Evolutionary conservation across 345 rosid genomes (phyloP).

Genomic region (Aquilaria malaccensis): DNA sequence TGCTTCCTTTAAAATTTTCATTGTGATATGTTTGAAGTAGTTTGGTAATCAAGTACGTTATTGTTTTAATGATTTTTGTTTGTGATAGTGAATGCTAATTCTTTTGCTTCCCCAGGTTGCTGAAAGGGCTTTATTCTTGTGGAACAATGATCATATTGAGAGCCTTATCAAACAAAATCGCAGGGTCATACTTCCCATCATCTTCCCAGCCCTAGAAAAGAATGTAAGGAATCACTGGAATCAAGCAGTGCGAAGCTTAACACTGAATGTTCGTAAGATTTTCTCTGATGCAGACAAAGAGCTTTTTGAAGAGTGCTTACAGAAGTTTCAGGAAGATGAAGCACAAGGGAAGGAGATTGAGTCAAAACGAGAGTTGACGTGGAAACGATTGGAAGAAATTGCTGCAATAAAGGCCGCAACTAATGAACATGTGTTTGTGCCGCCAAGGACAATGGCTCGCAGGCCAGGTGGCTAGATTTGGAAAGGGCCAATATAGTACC

Average conservation of each 20-base stretch:
- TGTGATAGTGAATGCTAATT: too few species aligned
- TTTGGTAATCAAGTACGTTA: too few species aligned
- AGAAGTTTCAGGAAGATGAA: conserved; percentile 30
- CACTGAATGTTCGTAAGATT: conserved; percentile 28
- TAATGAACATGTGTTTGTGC: neutral
- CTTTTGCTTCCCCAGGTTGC: conserved; percentile 17
- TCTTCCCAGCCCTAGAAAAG: conserved; percentile 30
- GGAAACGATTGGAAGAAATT: neutral
- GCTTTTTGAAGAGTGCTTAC: conserved; percentile 24
- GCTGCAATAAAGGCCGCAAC: too few species aligned
- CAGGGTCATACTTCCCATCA: conserved; percentile 24
- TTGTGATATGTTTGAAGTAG: too few species aligned
- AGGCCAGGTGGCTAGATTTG: too few species aligned
- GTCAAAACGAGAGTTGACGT: conserved; percentile 27
- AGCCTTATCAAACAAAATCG: conserved; percentile 27
- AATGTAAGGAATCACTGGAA: conserved; percentile 29
- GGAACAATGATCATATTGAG: conserved; percentile 32
- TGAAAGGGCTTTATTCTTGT: conserved; percentile 27
- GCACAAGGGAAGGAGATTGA: conserved; percentile 22
- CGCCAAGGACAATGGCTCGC: neutral
- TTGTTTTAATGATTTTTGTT: too few species aligned
- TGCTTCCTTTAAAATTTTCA: too few species aligned
- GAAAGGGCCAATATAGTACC: too few species aligned
- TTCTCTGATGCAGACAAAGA: conserved; percentile 27
- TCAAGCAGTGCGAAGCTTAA: conserved; percentile 28